Base-by-base conservation (phyloP, 139 green algal genomes). In the Chlamydomonas applanata region DNA sequence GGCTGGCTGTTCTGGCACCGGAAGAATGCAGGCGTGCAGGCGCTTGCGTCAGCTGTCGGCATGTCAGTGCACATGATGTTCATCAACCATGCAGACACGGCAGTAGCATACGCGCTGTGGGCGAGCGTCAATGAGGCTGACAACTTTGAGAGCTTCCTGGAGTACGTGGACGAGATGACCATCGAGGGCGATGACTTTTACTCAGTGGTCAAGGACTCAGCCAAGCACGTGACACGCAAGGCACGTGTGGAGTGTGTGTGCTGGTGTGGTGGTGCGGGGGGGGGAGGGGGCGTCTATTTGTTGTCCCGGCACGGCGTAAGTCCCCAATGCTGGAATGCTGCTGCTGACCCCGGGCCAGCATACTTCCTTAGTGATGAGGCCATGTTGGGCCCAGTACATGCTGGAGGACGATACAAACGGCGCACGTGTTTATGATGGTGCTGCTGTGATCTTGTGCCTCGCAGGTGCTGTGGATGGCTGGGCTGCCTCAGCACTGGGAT, bases 61-160 rank as follows among this genome's bases (percentile, higher is more conserved):
- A 71, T 27, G 53, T 76, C n/a, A n/a, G 45, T 49, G 5, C 32
- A 60, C 32, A 30, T 56, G 44, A 4, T 75, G 61, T 81, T 78
- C 57, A 53, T 34, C 0, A 69, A 71, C 62, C 27, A 78, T 72
- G 69, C 79, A 3, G 59, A 81, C 44, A 70, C 80, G 45, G 79
- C 79, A 13, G 75, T 70, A 29, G 79, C 79, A 1, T 76, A 81
- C 56, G 73, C 74, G 4, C 74, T 85, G 35, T 81, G 79, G 79
- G 63, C 67, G 9, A 54, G 61, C 32, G n/a, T 52, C 4, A 52
- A 44, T 44, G 53, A 46, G 22, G 32, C 34, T 13, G 24, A 36
- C 2, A 20, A 1, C 4, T 72, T 89, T 30, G 74, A 62, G 9
- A 22, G n/a, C 4, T 84, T 89, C 27, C 69, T 81, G 17, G 68